These are phyloP conservation scores for Bipolaris gigantea DNA, from an alignment of 2,329 filamentous ascomycete species.

Conservation along the genomic window DNA sequence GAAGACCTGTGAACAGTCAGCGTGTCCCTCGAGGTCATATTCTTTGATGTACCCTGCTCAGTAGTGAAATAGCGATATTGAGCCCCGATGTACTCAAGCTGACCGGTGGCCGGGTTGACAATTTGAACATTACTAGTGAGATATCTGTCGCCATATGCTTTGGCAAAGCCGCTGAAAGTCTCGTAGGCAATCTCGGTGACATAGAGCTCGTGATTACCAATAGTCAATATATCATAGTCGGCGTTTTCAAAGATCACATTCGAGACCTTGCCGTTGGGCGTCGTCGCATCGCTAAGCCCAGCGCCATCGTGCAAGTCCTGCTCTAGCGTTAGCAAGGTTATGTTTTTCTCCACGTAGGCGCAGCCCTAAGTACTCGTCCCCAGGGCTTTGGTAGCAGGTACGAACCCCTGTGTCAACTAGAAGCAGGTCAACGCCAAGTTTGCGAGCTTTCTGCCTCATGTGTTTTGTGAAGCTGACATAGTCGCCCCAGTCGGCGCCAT, in stretches of 20 bases:
- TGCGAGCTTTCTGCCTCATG: slow-evolving; percentile 61
- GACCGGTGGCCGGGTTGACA: slow-evolving; percentile 47
- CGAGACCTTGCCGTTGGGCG: slow-evolving; percentile 58
- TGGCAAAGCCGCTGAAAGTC: slow-evolving; percentile 61
- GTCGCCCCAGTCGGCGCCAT: slow-evolving; percentile 68
- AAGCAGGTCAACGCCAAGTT: slow-evolving; percentile 62
- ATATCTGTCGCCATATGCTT: slow-evolving; percentile 59
- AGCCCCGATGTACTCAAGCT: slow-evolving; percentile 52
- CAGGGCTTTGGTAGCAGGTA: slow-evolving; percentile 1
- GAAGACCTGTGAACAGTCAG: slow-evolving; percentile 39
- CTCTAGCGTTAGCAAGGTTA: neutral
- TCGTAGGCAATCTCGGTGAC: slow-evolving; percentile 64
- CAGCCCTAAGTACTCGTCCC: slow-evolving; percentile 2
- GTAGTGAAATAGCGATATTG: slow-evolving; percentile 57
- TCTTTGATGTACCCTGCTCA: slow-evolving; percentile 40
- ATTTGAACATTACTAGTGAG: slow-evolving; percentile 59
- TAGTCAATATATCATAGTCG: slow-evolving; percentile 58
- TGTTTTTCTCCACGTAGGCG: neutral
- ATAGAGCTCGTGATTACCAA: slow-evolving; percentile 69
- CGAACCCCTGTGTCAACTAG: slow-evolving; percentile 61
- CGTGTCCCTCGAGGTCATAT: neutral
- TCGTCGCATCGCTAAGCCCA: slow-evolving; percentile 63
- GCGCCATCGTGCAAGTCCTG: slow-evolving; percentile 68
- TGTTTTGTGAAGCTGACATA: slow-evolving; percentile 62
- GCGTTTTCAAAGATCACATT: slow-evolving; percentile 57